Conservation (phyloP, 345 rosid genomes). For the Sisymbrium altissimum region DNA sequence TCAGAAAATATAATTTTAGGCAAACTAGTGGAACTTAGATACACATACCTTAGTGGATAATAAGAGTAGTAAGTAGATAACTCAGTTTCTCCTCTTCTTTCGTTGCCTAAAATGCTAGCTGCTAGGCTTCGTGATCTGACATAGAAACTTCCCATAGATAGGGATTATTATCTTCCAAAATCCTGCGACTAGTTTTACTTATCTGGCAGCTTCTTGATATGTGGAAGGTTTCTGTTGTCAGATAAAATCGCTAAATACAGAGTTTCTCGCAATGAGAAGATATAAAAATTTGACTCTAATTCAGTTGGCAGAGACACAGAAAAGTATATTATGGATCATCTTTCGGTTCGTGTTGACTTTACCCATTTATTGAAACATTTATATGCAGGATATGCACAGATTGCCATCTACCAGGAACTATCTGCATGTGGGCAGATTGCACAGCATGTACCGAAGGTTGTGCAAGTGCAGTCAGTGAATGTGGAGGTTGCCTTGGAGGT, state of each 20-base stretch:
- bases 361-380: not conserved
- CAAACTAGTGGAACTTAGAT: not conserved
- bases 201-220: not conserved
- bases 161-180: not conserved
- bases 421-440: slow-evolving; percentile 99
- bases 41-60: not conserved
- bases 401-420: slow-evolving; percentile 97
- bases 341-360: not conserved
- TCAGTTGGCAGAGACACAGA: not conserved
- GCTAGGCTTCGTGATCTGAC: not conserved
- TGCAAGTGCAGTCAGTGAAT: slow-evolving; percentile 89
- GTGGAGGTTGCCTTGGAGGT: slow-evolving; percentile 97
- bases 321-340: not conserved
- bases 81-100: not conserved
- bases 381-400: slow-evolving; percentile 87
- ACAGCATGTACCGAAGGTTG: slow-evolving; percentile 96
- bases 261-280: not conserved
- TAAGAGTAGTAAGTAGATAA: not conserved
- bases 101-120: not conserved
- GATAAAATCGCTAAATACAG: not conserved
- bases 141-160: not conserved
- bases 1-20: not conserved
- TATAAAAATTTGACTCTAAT: not conserved
- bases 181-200: not conserved
- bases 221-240: not conserved